Base-by-base conservation (phyloP, 768 basidiomycete species). In the Mrakia blollopis region DNA sequence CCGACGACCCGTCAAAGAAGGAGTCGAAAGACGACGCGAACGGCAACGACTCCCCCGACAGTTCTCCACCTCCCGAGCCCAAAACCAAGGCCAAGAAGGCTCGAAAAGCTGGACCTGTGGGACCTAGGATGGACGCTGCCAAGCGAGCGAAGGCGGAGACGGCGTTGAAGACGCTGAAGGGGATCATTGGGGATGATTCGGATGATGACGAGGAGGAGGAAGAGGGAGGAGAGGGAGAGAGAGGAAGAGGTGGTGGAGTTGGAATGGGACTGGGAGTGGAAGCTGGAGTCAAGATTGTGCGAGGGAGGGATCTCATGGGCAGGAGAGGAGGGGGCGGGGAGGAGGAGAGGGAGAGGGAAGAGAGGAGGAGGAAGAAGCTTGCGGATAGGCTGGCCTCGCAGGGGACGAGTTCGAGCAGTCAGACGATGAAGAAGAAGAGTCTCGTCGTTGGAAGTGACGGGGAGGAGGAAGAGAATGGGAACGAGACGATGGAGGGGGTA, bases 81-180 rank as follows among this genome's bases (percentile, higher is more conserved):
- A 71, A 71, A 16, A 71, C 44, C 10, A 52, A 47, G 3, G 47
- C 47, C 18, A 30, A 37, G 28, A 71, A 71, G 23, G 65, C 14
- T n/a, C 65, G 65, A 9, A 68, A 68, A 68, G 37, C 65, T 21
- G 65, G 65, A 23, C 65, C 65, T 37, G 16, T 39, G 18, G 37
- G 35, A 37, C 37, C 65, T 41, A 35, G 65, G 6, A 35, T 72
- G 25, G 50, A 35, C 25, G 72, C 72, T 9, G 72, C 72, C 13
- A 63, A 47, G 39, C 39, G 44, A 35, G 61, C 57, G 9, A 74
- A 54, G 28, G 61, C 73, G 23, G 41, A 47, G n/a, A 74, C 41
- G 73, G 73, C 73, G 8, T 23, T 62, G 21, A 16, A 74, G 37
- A 62, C 73, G 37, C 35, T 74, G 39, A 44, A 39, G 57, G 37